Evolutionary conservation across 2,329 filamentous ascomycete species (phyloP), one percentile per base, ranked within the genome.

Genomic region (Dactylellina cionopaga): DNA sequence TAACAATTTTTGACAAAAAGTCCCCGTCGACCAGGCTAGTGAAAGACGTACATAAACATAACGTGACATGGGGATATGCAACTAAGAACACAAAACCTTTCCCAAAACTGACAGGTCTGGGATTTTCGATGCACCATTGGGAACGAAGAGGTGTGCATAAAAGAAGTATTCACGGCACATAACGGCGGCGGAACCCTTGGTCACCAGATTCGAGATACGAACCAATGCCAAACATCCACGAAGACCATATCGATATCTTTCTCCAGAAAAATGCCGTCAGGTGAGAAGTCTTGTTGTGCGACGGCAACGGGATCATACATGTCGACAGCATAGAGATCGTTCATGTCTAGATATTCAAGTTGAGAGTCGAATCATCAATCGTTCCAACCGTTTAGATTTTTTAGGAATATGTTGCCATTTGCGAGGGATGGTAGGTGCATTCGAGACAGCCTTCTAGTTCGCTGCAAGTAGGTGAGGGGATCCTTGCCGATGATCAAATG

Each of bases 171-270:
- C 52, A 72, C 68, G 52, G 68, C 68, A 72, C 44, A 59, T 31
- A 65, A 72, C 59, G 46, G 62, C 25, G 52, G 27, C n/a, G n/a
- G 35, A 19, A 29, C 25, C 52, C 37, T 52, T 72, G 59, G 68
- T 72, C 68, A 72, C 68, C 59, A 35, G 68, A 65, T 72, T 72
- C 44, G 29, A 54, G 51, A 49, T 47, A 51, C 52, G 41, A 59
- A 31, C 68, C 68, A 72, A 72, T 72, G 59, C 59, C 35, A 64
- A 52, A 59, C 51, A 72, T 72, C 59, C 68, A 72, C 68, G 68
- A 72, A 54, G 47, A n/a, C n/a, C n/a, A n/a, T n/a, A n/a, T n/a
- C n/a, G 29, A 49, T 27, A 56, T 11, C 35, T 47, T 46, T 47
- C 44, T 31, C 24, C 27, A n/a, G n/a, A n/a, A 24, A 35, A n/a